Percentiles rank a stretch among this genome's conserved stretches.
phyloP scores from a whole-genome alignment of 2,329 filamentous ascomycete species.

The Penicillium aurantiogriseum region DNA sequence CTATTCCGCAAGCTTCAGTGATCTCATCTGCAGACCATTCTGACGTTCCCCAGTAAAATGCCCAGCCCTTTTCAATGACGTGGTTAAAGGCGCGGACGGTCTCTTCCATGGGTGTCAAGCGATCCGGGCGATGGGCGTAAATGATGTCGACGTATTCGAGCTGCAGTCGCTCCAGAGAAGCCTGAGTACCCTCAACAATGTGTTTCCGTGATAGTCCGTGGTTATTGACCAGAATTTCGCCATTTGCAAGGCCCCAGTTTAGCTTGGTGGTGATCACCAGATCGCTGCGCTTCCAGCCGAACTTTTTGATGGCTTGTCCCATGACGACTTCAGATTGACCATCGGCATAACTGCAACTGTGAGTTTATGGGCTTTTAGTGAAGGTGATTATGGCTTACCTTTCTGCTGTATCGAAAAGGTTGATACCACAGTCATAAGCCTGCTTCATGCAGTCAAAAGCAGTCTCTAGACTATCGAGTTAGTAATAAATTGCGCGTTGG shows the following conservation, averaged over 20 bases:
- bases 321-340: background rate
- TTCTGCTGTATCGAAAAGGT: conserved; percentile 60
- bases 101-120: conserved; percentile 68
- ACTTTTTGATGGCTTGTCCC: conserved; percentile 46
- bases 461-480: background rate
- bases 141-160: conserved; percentile 69
- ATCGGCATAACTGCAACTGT: background rate
- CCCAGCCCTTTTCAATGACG: conserved; percentile 66
- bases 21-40: conserved; percentile 70
- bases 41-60: conserved; percentile 70
- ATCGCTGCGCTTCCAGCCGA: conserved; percentile 58
- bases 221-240: conserved; percentile 55
- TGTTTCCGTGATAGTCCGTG: conserved; percentile 69
- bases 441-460: conserved; percentile 45
- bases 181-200: conserved; percentile 63
- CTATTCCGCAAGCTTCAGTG: conserved; percentile 60
- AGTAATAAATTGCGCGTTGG: background rate
- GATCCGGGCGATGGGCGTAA: conserved; percentile 69
- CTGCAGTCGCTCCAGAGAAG: conserved; percentile 60
- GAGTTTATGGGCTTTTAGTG: conserved; percentile 43
- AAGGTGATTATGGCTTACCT: conserved; percentile 19
- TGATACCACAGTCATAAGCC: conserved; percentile 58
- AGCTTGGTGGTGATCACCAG: conserved; percentile 49
- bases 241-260: conserved; percentile 62
- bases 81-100: conserved; percentile 70